Conservation (phyloP, 352 stramenopile species). For the Globisporangium nodosum region DNA sequence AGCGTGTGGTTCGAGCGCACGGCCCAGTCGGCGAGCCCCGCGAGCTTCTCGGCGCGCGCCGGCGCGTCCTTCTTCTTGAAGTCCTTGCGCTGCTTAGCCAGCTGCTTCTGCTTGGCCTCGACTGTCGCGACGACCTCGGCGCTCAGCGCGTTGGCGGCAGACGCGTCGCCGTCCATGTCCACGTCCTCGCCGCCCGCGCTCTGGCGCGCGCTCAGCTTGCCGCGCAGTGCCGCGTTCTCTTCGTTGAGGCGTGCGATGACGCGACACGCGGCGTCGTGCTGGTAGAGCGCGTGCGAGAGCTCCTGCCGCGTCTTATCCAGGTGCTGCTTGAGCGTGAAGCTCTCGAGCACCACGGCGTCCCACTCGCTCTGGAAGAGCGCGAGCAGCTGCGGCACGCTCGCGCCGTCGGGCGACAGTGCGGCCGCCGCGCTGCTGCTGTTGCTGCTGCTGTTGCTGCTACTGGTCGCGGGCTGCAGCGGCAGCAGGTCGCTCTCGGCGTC, state of each 20-base stretch:
- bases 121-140: conserved; percentile 44
- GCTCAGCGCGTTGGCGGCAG: conserved; percentile 17
- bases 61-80: conserved; percentile 69
- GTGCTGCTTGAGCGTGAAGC: conserved; percentile 92
- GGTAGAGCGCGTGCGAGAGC: conserved; percentile 93
- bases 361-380: conserved; percentile 90
- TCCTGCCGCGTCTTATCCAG: conserved; percentile 94
- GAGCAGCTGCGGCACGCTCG: conserved; percentile 62
- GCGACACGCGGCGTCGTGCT: conserved; percentile 94
- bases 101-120: conserved; percentile 61
- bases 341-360: conserved; percentile 92
- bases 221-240: conserved; percentile 58
- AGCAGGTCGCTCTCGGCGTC: conserved; percentile 61
- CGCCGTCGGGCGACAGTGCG: conserved; percentile 32
- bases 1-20: conserved; percentile 54
- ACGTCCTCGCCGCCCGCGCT: conserved; percentile 31
- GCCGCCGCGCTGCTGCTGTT: conserved; percentile 6
- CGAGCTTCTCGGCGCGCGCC: conserved; percentile 32
- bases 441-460: neutral
- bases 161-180: conserved; percentile 26
- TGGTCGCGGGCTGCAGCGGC: conserved; percentile 29
- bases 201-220: conserved; percentile 19
- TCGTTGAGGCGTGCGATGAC: conserved; percentile 91
- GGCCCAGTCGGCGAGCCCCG: conserved; percentile 23
- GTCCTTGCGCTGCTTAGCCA: conserved; percentile 66